Evolutionary conservation across 805 yeast species (phyloP).

Genomic region (Candida takata): DNA sequence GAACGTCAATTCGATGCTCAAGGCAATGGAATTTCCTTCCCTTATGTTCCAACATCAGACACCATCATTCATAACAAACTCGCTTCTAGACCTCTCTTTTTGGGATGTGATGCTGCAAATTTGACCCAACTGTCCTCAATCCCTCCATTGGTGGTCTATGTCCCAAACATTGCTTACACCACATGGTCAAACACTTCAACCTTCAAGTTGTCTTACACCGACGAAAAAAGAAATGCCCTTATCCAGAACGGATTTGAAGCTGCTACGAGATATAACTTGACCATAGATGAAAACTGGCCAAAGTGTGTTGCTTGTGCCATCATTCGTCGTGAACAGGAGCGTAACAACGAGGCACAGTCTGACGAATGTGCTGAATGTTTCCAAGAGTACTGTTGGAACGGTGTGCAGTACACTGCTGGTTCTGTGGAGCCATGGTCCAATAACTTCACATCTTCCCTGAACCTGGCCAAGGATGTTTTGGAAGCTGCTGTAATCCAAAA

Average conservation of each 20-base stretch:
- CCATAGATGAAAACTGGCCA: conserved; percentile 39
- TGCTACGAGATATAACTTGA: conserved; percentile 56
- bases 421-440: background rate
- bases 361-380: conserved; percentile 71
- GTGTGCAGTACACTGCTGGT: conserved; percentile 20
- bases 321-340: conserved; percentile 69
- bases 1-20: conserved; percentile 48
- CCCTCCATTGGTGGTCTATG: conserved; percentile 72
- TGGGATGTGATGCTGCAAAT: conserved; percentile 62
- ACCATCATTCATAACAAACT: conserved; percentile 54
- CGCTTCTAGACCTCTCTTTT: conserved; percentile 69
- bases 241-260: conserved; percentile 71
- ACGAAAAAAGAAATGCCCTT: conserved; percentile 50
- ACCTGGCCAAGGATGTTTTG: background rate
- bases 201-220: conserved; percentile 53
- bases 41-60: conserved; percentile 66
- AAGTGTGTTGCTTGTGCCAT: conserved; percentile 79
- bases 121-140: conserved; percentile 43
- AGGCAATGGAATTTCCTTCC: conserved; percentile 58
- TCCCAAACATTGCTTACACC: conserved; percentile 66
- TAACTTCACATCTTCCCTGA: background rate
- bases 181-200: conserved; percentile 67
- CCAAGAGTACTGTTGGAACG: conserved; percentile 70
- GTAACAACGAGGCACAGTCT: conserved; percentile 47
- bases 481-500: background rate